Percentiles rank a stretch among this genome's conserved stretches.
Evolutionary conservation across 2,329 filamentous ascomycete species (phyloP).

Genomic region (Myriosclerotinia scirpicola): DNA sequence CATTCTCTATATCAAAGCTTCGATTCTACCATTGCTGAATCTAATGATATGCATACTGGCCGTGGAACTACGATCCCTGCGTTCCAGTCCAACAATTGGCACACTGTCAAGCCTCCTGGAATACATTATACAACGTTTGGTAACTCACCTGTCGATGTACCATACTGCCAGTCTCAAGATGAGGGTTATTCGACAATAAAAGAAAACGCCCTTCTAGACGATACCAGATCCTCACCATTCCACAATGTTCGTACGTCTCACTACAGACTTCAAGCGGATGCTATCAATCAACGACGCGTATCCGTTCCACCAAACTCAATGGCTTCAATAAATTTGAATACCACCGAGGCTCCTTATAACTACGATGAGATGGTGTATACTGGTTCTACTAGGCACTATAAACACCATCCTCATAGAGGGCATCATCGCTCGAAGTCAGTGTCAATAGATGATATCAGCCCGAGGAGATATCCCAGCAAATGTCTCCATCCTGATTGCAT

Average conservation of each 20-base stretch:
- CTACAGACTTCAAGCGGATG: background rate
- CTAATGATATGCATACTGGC: background rate
- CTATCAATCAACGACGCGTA: background rate
- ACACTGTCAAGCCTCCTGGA: no score
- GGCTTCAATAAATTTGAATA: background rate
- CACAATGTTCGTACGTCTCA: background rate
- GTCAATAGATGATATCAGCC: background rate
- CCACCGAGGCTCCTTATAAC: background rate
- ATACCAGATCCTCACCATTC: background rate
- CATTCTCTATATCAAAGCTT: background rate
- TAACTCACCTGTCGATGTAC: background rate
- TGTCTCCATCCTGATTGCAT: slow-evolving; percentile 3
- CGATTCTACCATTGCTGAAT: background rate
- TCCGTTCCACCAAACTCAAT: background rate
- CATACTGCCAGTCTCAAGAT: background rate
- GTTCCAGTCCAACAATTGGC: background rate
- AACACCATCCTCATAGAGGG: background rate
- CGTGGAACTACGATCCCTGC: background rate
- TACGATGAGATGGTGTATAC: background rate
- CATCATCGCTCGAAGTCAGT: background rate
- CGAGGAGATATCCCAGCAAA: background rate
- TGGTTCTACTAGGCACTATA: background rate
- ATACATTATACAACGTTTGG: background rate
- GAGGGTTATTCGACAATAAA: no score
- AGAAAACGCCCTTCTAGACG: background rate